phyloP scores from a whole-genome alignment of 768 basidiomycete genomes.

The Porpolomopsis calyptriformis region DNA sequence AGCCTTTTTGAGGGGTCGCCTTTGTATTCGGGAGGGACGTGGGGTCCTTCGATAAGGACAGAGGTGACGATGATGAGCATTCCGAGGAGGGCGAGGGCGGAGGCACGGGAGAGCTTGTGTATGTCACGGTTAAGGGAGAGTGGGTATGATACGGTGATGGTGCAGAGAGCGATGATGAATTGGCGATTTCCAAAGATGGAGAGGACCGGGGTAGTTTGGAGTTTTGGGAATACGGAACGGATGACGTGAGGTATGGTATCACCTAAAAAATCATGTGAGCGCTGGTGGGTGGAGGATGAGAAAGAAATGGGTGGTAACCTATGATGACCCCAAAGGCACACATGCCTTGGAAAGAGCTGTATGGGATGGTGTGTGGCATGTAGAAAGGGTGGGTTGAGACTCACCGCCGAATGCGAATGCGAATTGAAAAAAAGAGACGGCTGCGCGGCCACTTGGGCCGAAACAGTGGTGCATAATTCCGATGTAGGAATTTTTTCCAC shows the following conservation, averaged over 20 bases:
- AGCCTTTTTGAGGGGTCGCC: slow-evolving; percentile 69
- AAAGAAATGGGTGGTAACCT: slow-evolving; percentile 1
- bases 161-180: slow-evolving; percentile 83
- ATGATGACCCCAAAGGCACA: slow-evolving; percentile 98
- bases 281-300: not conserved
- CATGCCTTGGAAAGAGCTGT: slow-evolving; percentile 53
- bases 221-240: slow-evolving; percentile 68
- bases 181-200: slow-evolving; percentile 74
- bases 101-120: slow-evolving; percentile 90
- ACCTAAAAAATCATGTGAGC: no score
- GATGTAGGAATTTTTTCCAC: slow-evolving; percentile 85
- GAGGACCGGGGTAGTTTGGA: slow-evolving; percentile 59
- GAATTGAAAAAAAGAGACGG: slow-evolving; percentile 96
- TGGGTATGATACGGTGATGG: slow-evolving; percentile 83
- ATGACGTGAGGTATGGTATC: slow-evolving; percentile 96
- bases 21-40: slow-evolving; percentile 60
- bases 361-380: slow-evolving; percentile 6
- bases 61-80: slow-evolving; percentile 90
- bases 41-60: slow-evolving; percentile 74
- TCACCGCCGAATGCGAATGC: slow-evolving; percentile 92
- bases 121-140: slow-evolving; percentile 95
- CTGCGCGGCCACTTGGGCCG: slow-evolving; percentile 81
- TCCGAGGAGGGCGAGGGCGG: slow-evolving; percentile 79
- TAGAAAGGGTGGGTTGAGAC: slow-evolving; percentile 14
- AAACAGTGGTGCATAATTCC: slow-evolving; percentile 93